Conservation (phyloP, 208 protist species). For the Acanthamoeba healyi region DNA sequence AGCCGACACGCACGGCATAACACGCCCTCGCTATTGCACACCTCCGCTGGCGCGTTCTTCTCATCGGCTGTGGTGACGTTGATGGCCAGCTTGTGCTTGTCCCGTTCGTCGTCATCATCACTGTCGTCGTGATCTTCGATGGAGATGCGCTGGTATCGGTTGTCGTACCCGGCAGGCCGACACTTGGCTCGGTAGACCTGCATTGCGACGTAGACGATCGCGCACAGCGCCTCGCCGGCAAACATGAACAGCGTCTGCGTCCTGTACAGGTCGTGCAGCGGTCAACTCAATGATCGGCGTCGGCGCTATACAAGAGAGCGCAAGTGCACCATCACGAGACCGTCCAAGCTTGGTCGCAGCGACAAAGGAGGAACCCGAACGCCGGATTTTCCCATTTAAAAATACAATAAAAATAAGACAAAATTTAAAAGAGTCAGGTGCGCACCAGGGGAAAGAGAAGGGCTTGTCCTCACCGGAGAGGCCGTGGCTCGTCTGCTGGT, state of each 20-base stretch:
- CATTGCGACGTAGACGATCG: neutral
- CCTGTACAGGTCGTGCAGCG: too few relatives aligned
- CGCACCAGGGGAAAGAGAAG: constrained; percentile 1
- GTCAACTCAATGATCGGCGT: too few relatives aligned
- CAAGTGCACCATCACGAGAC: too few relatives aligned
- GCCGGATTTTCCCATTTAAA: neutral
- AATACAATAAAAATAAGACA: too few relatives aligned
- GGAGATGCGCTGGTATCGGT: constrained; percentile 1
- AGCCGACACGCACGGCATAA: neutral
- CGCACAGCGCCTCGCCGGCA: constrained; percentile 23
- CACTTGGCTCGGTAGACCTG: constrained; percentile 1
- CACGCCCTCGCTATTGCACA: too few relatives aligned
- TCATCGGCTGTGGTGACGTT: neutral
- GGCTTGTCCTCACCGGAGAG: neutral
- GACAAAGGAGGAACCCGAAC: too few relatives aligned
- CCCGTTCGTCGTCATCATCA: neutral
- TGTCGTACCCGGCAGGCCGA: neutral
- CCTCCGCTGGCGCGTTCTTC: too few relatives aligned
- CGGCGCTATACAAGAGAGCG: too few relatives aligned
- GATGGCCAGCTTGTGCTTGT: neutral
- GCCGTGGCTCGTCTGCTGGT: neutral
- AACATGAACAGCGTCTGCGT: constrained; percentile 59
- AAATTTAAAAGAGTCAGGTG: neutral
- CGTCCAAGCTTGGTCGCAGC: too few relatives aligned
- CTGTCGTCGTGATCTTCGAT: neutral